phyloP scores from a whole-genome alignment of 331 rosid genomes.

The Prunus yedoensis region DNA sequence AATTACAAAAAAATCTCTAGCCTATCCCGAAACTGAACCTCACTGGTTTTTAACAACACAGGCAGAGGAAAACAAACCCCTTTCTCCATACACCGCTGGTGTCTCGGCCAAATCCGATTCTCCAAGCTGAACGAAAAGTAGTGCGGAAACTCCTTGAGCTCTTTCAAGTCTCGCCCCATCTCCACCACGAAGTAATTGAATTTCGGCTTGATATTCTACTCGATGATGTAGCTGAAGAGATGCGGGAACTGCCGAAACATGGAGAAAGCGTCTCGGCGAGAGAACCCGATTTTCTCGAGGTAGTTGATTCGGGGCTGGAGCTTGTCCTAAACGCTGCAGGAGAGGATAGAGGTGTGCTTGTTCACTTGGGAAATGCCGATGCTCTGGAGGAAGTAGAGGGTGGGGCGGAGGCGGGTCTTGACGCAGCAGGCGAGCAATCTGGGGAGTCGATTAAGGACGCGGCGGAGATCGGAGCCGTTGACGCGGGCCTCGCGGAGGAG shows the following conservation, averaged over 20 bases:
- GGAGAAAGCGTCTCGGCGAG: constrained; percentile 39
- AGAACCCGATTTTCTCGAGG: constrained; percentile 70
- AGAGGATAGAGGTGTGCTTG: constrained; percentile 64
- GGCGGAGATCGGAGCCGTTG: constrained; percentile 48
- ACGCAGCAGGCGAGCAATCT: constrained; percentile 74
- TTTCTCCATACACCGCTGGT: constrained; percentile 72
- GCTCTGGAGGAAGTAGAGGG: constrained; percentile 86
- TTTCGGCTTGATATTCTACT: constrained; percentile 74
- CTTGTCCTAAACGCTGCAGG: constrained; percentile 81
- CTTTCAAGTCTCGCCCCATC: constrained; percentile 90
- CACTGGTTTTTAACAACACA: constrained; percentile 56
- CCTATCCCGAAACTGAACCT: constrained; percentile 45
- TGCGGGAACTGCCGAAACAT: constrained; percentile 83
- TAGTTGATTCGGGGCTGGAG: constrained; percentile 67
- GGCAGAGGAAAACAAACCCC: constrained; percentile 85
- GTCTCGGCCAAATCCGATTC: constrained; percentile 83
- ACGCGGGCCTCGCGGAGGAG: constrained; percentile 71
- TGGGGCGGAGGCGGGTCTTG: constrained; percentile 70
- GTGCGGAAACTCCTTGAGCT: constrained; percentile 74
- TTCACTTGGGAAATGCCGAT: constrained; percentile 71
- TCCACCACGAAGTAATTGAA: constrained; percentile 81
- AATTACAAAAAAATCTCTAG: constrained; percentile 77
- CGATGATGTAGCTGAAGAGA: constrained; percentile 69
- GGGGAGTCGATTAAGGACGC: constrained; percentile 82
- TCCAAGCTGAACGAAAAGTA: constrained; percentile 91